These are phyloP conservation scores for Leccinum holopus DNA, from an alignment of 1,284 basidiomycete species.

Conservation along the genomic window DNA sequence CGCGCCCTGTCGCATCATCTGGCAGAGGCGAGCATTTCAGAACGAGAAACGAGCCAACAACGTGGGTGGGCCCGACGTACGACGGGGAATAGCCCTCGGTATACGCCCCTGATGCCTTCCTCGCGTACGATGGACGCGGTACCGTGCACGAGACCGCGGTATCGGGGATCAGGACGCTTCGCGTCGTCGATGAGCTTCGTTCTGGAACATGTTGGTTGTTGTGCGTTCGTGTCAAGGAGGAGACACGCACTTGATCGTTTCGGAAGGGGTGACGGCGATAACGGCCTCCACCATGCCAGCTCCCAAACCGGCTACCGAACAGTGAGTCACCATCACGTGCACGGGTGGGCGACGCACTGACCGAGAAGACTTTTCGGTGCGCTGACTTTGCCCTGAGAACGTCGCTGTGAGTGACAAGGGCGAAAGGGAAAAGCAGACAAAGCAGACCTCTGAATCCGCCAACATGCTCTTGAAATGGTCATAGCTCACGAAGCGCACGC, in stretches of 20 bases:
- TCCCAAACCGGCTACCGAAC: conserved; percentile 77
- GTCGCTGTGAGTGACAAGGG: neutral
- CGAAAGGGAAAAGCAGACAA: neutral
- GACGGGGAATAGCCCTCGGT: conserved; percentile 92
- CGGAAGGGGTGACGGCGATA: conserved; percentile 94
- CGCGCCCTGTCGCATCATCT: conserved; percentile 98
- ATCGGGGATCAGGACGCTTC: conserved; percentile 80
- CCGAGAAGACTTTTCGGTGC: conserved; percentile 82
- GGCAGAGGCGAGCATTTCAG: neutral
- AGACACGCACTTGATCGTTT: conserved; percentile 92
- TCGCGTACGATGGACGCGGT: conserved; percentile 79
- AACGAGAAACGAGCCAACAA: neutral
- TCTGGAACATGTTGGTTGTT: conserved; percentile 42
- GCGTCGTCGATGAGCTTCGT: conserved; percentile 98
- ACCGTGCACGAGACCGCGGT: conserved; percentile 87
- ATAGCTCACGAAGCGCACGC: conserved; percentile 93
- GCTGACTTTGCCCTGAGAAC: conserved; percentile 78
- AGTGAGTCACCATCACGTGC: neutral
- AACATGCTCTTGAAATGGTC: conserved; percentile 89
- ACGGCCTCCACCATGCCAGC: conserved; percentile 95
- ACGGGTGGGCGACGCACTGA: conserved; percentile 34
- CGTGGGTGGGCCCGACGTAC: conserved; percentile 45
- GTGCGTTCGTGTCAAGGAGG: no score
- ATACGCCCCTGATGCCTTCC: conserved; percentile 83
- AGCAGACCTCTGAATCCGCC: conserved; percentile 73